A percentile compares a stretch with the other conserved stretches of the same genome.
Conservation (phyloP, 768 basidiomycete genomes). For the Collybia sordida region DNA sequence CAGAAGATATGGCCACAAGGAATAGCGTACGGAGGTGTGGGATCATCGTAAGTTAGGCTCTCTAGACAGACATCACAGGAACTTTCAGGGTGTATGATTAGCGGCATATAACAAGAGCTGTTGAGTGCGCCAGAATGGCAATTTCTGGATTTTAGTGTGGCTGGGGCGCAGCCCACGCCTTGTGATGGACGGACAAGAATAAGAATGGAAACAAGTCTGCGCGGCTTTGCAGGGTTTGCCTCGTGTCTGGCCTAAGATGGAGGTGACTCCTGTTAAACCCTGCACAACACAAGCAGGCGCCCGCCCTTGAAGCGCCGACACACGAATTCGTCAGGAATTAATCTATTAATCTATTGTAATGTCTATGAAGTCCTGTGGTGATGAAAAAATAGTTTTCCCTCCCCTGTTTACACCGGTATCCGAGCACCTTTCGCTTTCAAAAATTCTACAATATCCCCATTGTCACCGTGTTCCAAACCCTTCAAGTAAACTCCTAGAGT, state of each 20-base stretch:
- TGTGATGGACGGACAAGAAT: too few relatives aligned
- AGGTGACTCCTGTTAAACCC: too few relatives aligned
- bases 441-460: slow-evolving; percentile 12
- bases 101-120: slow-evolving; percentile 19
- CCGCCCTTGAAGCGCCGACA: too few relatives aligned
- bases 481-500: slow-evolving; percentile 21
- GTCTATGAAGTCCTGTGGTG: neutral
- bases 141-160: neutral
- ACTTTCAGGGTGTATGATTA: slow-evolving; percentile 69
- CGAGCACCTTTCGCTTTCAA: slow-evolving; percentile 20
- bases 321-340: too few relatives aligned
- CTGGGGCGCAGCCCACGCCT: neutral
- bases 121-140: neutral
- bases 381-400: neutral
- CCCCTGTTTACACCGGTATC: slow-evolving; percentile 2
- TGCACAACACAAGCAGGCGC: too few relatives aligned
- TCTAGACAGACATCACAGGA: slow-evolving; percentile 79
- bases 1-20: slow-evolving; percentile 81
- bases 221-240: too few relatives aligned
- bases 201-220: too few relatives aligned
- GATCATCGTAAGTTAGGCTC: slow-evolving; percentile 51
- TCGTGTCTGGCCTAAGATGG: too few relatives aligned
- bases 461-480: slow-evolving; percentile 6
- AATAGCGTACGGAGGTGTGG: slow-evolving; percentile 65
- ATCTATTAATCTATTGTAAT: neutral